Conservation (phyloP, 805 yeast species). For the Geotrichum ghanense region DNA sequence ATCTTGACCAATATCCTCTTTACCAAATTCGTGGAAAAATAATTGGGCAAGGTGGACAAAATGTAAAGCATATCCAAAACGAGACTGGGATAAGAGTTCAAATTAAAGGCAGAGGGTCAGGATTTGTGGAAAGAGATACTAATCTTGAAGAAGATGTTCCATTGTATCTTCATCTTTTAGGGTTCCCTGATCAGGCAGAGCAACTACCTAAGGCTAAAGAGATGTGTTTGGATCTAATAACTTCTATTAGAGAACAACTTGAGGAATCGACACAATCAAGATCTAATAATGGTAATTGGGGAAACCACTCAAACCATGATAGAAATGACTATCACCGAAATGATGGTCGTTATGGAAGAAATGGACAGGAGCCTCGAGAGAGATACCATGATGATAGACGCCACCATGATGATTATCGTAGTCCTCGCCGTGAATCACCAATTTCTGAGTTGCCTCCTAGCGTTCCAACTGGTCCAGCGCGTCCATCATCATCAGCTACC, state of each 20-base stretch:
- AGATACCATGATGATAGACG: not conserved
- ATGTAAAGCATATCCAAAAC: conserved; percentile 26
- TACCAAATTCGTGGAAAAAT: conserved; percentile 23
- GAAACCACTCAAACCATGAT: conserved; percentile 4
- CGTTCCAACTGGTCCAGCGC: conserved; percentile 7
- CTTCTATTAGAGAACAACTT: conserved; percentile 18
- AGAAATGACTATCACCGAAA: not conserved
- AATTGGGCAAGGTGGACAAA: conserved; percentile 27
- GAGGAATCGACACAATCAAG: conserved; percentile 3
- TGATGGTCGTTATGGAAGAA: not conserved
- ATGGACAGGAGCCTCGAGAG: too few species aligned
- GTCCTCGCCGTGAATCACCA: not conserved
- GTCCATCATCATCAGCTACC: conserved; percentile 4
- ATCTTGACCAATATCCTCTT: conserved; percentile 14
- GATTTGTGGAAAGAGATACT: conserved; percentile 22
- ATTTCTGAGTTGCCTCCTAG: conserved; percentile 3
- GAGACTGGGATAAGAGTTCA: conserved; percentile 25
- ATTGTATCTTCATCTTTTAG: conserved; percentile 20
- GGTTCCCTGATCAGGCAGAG: conserved; percentile 15
- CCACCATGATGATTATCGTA: not conserved
- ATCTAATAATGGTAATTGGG: conserved; percentile 8
- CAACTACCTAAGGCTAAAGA: conserved; percentile 18
- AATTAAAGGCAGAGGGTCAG: conserved; percentile 27
- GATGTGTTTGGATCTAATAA: conserved; percentile 19
- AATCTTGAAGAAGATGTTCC: conserved; percentile 24